Evolutionary conservation across 2,329 filamentous ascomycete species (phyloP).

Genomic region (Epichloe uncinata): DNA sequence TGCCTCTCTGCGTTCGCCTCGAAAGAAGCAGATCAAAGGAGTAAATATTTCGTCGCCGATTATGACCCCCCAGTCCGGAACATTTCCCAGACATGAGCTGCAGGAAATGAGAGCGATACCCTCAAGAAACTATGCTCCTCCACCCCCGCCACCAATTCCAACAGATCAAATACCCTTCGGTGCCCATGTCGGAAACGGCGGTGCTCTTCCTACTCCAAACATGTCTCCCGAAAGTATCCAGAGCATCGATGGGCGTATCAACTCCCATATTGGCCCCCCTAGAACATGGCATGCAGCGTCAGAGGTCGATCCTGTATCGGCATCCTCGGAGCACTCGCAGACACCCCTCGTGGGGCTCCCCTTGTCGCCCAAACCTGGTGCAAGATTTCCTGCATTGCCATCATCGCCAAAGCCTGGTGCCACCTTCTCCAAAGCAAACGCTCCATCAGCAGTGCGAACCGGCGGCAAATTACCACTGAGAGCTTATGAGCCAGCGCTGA

Average conservation of each 20-base stretch:
- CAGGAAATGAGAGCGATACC: conserved; percentile 46
- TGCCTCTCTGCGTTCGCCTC: conserved; percentile 47
- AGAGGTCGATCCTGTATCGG: conserved; percentile 37
- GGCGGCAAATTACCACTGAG: conserved; percentile 46
- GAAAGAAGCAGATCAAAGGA: conserved; percentile 36
- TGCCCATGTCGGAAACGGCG: conserved; percentile 13
- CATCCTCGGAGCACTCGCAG: conserved; percentile 37
- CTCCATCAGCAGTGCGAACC: conserved; percentile 42
- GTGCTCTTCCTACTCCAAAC: conserved; percentile 17
- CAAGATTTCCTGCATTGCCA: conserved; percentile 26
- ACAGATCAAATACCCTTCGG: conserved; percentile 28
- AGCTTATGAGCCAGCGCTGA: conserved; percentile 44
- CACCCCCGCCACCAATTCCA: conserved; percentile 43
- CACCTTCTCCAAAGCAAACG: conserved; percentile 33
- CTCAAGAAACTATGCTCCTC: conserved; percentile 44
- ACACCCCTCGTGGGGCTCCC: conserved; percentile 39
- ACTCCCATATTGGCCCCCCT: conserved; percentile 22
- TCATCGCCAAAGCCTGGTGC: conserved; percentile 37
- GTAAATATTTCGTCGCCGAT: conserved; percentile 52
- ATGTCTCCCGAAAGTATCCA: conserved; percentile 27
- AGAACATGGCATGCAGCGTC: conserved; percentile 24
- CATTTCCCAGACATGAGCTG: conserved; percentile 40
- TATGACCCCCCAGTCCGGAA: conserved; percentile 48
- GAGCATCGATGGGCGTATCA: conserved; percentile 45
- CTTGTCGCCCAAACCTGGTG: conserved; percentile 27